Conservation (phyloP, 2,329 filamentous ascomycete species). For the Fusarium acutatum region DNA sequence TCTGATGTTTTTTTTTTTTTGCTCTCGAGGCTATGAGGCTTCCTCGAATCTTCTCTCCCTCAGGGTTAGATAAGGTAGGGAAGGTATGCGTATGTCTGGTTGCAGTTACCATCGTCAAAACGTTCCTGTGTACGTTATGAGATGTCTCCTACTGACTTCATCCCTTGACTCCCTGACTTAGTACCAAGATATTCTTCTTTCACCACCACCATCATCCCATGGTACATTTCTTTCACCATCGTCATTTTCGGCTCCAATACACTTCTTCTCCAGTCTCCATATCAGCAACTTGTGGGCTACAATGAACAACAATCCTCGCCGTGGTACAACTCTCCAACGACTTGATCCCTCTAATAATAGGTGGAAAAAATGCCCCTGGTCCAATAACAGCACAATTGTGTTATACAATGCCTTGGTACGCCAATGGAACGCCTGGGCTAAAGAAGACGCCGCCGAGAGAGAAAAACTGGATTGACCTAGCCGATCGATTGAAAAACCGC, state of each 20-base stretch:
- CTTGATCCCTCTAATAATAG: neutral
- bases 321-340: neutral
- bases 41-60: too few species aligned
- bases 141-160: neutral
- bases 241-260: neutral
- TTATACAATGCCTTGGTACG: neutral
- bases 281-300: neutral
- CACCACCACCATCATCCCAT: neutral
- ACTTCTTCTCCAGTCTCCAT: neutral
- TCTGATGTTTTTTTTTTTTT: too few species aligned
- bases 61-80: too few species aligned
- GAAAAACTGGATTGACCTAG: neutral
- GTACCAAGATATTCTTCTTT: neutral
- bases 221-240: neutral
- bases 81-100: too few species aligned
- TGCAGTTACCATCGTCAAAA: too few species aligned
- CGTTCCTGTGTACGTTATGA: too few species aligned
- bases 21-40: too few species aligned
- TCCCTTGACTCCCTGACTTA: neutral
- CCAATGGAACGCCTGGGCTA: neutral
- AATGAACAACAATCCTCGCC: neutral
- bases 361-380: neutral
- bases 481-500: rapidly evolving
- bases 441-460: neutral
- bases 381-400: too few species aligned